Evolutionary conservation across 192 early-diverging fungal genomes (phyloP).

Genomic region (Glomus cerebriforme): DNA sequence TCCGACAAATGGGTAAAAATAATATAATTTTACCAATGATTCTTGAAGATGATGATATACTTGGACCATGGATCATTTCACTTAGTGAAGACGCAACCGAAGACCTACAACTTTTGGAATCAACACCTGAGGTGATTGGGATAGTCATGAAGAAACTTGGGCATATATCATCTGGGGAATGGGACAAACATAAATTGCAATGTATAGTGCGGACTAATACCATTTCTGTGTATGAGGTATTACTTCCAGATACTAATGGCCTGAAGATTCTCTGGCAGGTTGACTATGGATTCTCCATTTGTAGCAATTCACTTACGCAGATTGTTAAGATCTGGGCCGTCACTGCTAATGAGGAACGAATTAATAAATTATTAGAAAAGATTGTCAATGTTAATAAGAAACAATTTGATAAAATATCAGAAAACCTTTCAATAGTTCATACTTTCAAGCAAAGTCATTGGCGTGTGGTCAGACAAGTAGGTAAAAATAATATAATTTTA

Average conservation of each 20-base stretch:
- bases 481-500: neutral
- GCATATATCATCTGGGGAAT: conserved; percentile 19
- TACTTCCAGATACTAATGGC: neutral
- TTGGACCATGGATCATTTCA: conserved; percentile 15
- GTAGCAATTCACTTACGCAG: neutral
- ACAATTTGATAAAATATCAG: neutral
- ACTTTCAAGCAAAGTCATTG: neutral
- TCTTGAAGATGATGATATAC: neutral
- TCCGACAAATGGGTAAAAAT: neutral
- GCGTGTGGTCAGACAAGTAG: neutral
- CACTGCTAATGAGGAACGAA: neutral
- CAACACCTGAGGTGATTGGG: neutral
- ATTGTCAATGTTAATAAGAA: too few species aligned
- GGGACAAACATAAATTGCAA: neutral
- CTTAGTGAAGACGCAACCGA: conserved; percentile 8
- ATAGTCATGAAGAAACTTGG: conserved; percentile 15
- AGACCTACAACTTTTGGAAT: conserved; percentile 16
- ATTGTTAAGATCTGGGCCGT: conserved; percentile 20
- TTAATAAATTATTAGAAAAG: too few species aligned
- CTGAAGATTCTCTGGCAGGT: conserved; percentile 24
- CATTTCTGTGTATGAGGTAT: conserved; percentile 1
- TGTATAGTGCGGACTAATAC: neutral
- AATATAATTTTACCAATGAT: conserved; percentile 1
- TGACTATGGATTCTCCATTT: conserved; percentile 11
- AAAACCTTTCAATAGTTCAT: conserved; percentile 4